Conservation (phyloP, 495 filamentous ascomycete genomes). For the Penicillium silybi region DNA sequence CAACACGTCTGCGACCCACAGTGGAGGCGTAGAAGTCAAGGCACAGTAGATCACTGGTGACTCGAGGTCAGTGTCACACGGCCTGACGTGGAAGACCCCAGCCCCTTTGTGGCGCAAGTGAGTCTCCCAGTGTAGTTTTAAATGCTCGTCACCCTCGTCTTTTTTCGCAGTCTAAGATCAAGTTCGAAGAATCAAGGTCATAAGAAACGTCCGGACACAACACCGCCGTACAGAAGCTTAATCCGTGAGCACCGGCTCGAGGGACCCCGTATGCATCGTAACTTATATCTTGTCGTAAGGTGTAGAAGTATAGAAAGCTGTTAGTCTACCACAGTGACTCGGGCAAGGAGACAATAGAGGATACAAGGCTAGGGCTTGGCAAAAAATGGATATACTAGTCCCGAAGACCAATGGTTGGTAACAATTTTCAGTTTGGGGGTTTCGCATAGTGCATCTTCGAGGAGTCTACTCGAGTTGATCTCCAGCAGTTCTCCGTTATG, state of each 20-base stretch:
- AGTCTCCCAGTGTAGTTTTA: too few species aligned
- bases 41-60: neutral
- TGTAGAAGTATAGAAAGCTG: neutral
- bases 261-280: neutral
- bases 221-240: neutral
- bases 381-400: neutral
- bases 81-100: neutral
- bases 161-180: neutral
- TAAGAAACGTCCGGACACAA: neutral
- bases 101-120: neutral
- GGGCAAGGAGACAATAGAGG: neutral
- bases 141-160: neutral
- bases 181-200: neutral
- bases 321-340: neutral
- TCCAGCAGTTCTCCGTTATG: neutral
- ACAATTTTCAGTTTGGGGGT: neutral
- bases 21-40: neutral
- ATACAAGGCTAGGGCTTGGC: slow-evolving; percentile 8
- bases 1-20: neutral
- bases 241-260: neutral
- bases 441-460: neutral
- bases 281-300: neutral
- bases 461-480: neutral
- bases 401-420: slow-evolving; percentile 1
- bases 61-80: neutral